Evolutionary conservation across 768 basidiomycete species (phyloP), one percentile per base, ranked within the genome.

Genomic region (Lyophyllum semitale): DNA sequence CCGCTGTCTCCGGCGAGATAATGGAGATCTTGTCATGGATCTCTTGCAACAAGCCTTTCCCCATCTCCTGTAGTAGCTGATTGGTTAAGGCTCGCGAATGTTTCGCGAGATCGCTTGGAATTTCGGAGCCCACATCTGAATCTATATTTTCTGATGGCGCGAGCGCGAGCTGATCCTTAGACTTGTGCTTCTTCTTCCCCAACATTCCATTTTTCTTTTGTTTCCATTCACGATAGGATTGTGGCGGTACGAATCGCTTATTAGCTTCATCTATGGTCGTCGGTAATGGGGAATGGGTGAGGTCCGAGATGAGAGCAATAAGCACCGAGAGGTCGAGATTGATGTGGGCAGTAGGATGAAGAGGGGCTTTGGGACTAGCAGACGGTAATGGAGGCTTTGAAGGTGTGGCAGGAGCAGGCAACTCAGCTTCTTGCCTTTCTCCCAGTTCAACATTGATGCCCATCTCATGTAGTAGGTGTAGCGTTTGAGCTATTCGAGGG

Each of bases 321-420:
- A 96, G 80, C 1, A 89, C 79, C 0, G 91, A 94, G 11, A 96
- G 77, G 65, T 96, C 94, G 30, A 95, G 79, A 59, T 93, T 91
- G 69, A 96, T 77, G 45, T 78, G 72, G 6, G 62, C 61, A 0
- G 88, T 89, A 1, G 88, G 89, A 9, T 66, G 53, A 33, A 80
- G 66, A 43, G 65, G 57, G 15, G 42, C 9, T 25, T 57, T 25
- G 48, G 63, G 23, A 2, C 65, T 35, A 12, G 58, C 47, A 20
- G 60, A 29, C 37, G 51, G 33, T 15, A 64, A 22, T n/a, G 57
- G 23, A 55, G 55, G 44, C 26, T 60, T 18, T 9, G 12, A 30
- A 33, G 18, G 26, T 15, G 38, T 29, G 3, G n/a, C n/a, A n/a
- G 47, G 49, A 41, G 56, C 55, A 9, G 66, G 59, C 17, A 75